Percentiles rank a stretch among this genome's conserved stretches.
Evolutionary conservation across 2,329 filamentous ascomycete genomes (phyloP).

Genomic region (Arachnopeziza araneosa): DNA sequence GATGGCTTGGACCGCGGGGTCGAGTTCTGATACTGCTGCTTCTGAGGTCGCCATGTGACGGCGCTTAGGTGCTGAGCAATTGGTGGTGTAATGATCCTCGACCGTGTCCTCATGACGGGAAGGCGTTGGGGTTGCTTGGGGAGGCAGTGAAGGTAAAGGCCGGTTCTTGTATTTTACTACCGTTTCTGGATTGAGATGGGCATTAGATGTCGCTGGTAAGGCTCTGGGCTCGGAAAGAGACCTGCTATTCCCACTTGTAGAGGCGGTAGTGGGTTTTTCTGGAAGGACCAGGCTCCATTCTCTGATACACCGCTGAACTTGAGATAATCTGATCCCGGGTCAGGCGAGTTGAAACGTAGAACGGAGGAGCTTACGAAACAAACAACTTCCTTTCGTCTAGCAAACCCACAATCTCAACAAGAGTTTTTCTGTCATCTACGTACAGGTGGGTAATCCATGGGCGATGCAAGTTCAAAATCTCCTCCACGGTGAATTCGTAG

Average conservation of each 20-base stretch:
- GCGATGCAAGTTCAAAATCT: constrained; percentile 19
- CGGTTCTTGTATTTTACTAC: background rate
- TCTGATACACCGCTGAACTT: constrained; percentile 17
- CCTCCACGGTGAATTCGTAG: constrained; percentile 19
- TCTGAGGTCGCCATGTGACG: background rate
- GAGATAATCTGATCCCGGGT: constrained; percentile 13
- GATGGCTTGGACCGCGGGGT: background rate
- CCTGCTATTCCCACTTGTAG: background rate
- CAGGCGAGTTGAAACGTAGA: constrained; percentile 1
- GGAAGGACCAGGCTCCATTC: constrained; percentile 14
- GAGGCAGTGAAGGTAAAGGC: background rate
- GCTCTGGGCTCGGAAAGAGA: background rate
- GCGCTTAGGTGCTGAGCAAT: background rate
- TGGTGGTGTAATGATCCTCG: background rate
- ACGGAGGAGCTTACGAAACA: constrained; percentile 13
- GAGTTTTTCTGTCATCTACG: constrained; percentile 16
- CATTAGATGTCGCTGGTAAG: background rate
- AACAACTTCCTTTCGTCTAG: constrained; percentile 12
- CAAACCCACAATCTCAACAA: constrained; percentile 17
- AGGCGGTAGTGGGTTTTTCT: background rate
- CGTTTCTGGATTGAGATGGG: background rate
- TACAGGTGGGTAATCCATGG: constrained; percentile 20
- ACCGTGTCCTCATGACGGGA: background rate
- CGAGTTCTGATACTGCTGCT: background rate
- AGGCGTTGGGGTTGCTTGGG: background rate